Evolutionary conservation across 805 yeast species (phyloP), one percentile per base, ranked within the genome.

Genomic region (Helenozyma rhizophorensis): DNA sequence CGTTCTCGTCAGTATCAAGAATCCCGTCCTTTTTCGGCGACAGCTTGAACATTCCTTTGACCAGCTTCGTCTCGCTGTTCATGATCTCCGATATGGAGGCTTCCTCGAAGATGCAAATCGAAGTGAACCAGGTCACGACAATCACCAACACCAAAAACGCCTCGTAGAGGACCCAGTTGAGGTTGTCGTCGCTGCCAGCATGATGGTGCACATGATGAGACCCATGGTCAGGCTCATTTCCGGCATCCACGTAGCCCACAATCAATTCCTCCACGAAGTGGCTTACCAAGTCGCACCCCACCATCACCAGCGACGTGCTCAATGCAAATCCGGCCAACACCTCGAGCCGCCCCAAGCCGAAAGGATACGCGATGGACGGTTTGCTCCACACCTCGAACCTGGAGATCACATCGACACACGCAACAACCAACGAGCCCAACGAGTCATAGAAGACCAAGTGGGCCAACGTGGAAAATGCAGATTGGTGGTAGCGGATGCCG

Each of bases 361-460:
- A 90, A 1, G 98, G 98, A 43, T 78, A 83, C 10, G 80, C 78
- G 21, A 93, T 66, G 1, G 95, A 83, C 6, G 89, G 75, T 36
- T 74, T 76, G 43, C 75, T 78, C 96, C 97, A 93, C 5, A 83
- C 94, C 43, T 86, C 94, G 58, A 90, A 90, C 52, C 89, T 93
- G n/a, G 86, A 73, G 74, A 90, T 73, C 9, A 87, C 71, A 38
- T 82, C 87, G 6, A 87, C 96, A 12, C 73, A 57, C 0, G 83
- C 82, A 2, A 81, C 70, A 11, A 83, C 67, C 2, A 80, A 48
- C 25, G 87, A 82, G 1, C 94, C 88, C 23, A 88, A 60, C 0
- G 95, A 76, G 56, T 90, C 97, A 56, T 87, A 90, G 39, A 88
- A 82, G 6, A 89, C 70, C 39, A 93, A 64, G 64, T 90, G 98